A percentile compares a stretch with the other conserved stretches of the same genome.
phyloP scores from a whole-genome alignment of 208 protist species.

The Naegleria gruberi region DNA sequence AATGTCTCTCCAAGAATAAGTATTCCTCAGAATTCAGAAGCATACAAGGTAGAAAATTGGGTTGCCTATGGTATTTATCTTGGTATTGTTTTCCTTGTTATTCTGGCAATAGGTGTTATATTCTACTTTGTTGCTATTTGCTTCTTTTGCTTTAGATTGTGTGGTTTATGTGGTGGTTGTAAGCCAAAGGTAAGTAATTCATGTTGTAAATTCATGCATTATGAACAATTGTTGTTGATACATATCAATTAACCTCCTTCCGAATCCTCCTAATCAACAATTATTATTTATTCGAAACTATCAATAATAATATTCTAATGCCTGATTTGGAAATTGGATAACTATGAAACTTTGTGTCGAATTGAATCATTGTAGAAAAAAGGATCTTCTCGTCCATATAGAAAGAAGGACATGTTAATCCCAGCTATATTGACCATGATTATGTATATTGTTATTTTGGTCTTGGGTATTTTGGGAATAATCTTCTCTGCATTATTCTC shows the following conservation, averaged over 20 bases:
- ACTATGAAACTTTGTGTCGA: no score
- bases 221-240: not conserved
- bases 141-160: not conserved
- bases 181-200: not conserved
- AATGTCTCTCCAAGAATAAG: not conserved
- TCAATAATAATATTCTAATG: no score
- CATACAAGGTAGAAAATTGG: not conserved
- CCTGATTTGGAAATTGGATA: no score
- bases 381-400: not conserved
- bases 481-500: not conserved
- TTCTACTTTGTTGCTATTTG: not conserved
- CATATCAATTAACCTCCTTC: no score
- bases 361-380: no score
- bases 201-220: not conserved
- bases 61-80: not conserved
- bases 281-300: no score
- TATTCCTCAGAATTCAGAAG: not conserved
- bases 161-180: not conserved
- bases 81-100: not conserved
- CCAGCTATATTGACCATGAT: not conserved
- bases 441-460: not conserved
- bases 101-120: not conserved
- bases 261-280: no score
- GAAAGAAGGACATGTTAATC: not conserved
- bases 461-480: not conserved